phyloP scores from a whole-genome alignment of 768 basidiomycete species.

The Tricholoma furcatifolium region DNA sequence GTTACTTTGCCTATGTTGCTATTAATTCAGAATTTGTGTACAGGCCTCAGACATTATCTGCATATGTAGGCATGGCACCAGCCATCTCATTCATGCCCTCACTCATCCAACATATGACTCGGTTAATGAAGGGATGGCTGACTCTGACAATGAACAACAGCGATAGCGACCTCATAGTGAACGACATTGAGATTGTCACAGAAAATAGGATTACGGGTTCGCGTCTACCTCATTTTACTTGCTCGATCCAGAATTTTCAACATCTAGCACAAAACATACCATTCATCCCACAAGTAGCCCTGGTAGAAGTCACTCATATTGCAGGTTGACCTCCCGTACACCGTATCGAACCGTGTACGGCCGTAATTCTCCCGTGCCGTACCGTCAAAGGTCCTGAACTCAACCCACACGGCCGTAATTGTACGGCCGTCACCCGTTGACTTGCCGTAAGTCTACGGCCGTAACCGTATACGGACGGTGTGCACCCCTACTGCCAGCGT shows the following conservation, averaged over 20 bases:
- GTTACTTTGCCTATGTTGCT: background rate
- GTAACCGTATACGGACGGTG: too few species aligned
- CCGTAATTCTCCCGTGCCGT: too few species aligned
- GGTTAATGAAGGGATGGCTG: constrained; percentile 82
- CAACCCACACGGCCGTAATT: too few species aligned
- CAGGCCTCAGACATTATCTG: constrained; percentile 66
- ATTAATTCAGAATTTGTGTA: constrained; percentile 58
- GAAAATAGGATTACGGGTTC: constrained; percentile 54
- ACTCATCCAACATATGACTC: constrained; percentile 35
- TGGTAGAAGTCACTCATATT: constrained; percentile 23
- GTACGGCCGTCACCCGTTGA: too few species aligned
- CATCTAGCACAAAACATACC: constrained; percentile 12
- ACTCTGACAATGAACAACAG: constrained; percentile 48
- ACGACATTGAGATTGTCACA: constrained; percentile 36
- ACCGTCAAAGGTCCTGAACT: too few species aligned
- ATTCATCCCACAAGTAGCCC: constrained; percentile 15
- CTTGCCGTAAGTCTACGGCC: too few species aligned
- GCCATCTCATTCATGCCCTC: constrained; percentile 32
- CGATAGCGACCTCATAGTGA: constrained; percentile 23
- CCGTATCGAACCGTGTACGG: too few species aligned
- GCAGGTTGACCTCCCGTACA: too few species aligned
- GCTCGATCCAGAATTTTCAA: constrained; percentile 22
- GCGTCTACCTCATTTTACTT: constrained; percentile 40
- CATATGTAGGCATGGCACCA: constrained; percentile 74
- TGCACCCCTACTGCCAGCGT: too few species aligned